Base-by-base conservation (phyloP, 305 asterid genomes). In the Fraxinus dipetala region DNA sequence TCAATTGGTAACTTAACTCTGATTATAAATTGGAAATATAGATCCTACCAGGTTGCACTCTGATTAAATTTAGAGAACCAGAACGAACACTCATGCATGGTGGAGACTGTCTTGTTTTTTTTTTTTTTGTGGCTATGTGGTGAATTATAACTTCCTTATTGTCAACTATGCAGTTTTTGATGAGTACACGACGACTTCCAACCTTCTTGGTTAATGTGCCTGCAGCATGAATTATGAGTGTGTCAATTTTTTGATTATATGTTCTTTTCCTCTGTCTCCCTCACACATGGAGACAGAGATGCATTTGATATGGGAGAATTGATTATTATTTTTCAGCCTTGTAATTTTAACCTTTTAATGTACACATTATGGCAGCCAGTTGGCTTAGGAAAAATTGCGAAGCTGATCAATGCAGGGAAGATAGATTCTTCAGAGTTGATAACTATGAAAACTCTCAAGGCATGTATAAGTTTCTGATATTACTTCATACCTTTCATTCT, bases 341-440 rank as follows among this genome's bases (percentile, higher is more conserved):
- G 28, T 69, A 69, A 69, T 13, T 69, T 30, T 31, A 48, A 45
- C 63, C 2, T 75, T 22, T 75, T 11, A 24, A 40, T 75, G 22
- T 24, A 18, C 36, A 5, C 85, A 22, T 79, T 83, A 24, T 80
- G 79, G 83, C 97, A 96, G 99, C 98, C 99, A 43, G 97, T 92
- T 82, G 98, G 99, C 54, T 83, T 94, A 77, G 99, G 98, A 80
- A 96, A 94, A 90, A 93, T 96, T 31, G 98, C 98, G 35, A 92
- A 89, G 85, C 92, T 93, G 77, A 96, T 96, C 82, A 96, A 96
- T 90, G 95, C 95, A 31, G 98, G 98, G 89, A 91, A 94, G 86
- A 96, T 94, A 75, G 99, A 96, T 86, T 96, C 99, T 40, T 96
- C 99, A 72, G 99, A 93, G 86, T 86, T 96, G 87, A 96, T 96